Conservation (phyloP, 305 asterid genomes). For the Plantago coronopus region DNA sequence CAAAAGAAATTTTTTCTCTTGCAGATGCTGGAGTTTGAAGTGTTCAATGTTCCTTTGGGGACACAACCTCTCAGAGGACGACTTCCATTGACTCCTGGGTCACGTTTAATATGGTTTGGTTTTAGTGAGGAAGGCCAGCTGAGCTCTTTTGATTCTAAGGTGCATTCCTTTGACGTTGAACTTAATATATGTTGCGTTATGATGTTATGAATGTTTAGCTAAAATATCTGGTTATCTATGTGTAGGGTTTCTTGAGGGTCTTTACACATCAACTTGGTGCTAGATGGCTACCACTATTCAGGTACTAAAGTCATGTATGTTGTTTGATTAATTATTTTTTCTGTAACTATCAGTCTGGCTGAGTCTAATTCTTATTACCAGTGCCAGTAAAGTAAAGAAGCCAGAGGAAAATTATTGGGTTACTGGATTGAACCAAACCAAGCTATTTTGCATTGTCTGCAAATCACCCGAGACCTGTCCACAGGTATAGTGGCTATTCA, state of each 20-base stretch:
- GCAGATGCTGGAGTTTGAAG: slow-evolving; percentile 91
- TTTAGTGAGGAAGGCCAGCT: slow-evolving; percentile 91
- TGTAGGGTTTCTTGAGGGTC: slow-evolving; percentile 85
- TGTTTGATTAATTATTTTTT: neutral
- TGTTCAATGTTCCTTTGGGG: slow-evolving; percentile 53
- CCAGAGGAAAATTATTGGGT: slow-evolving; percentile 82
- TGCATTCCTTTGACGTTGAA: slow-evolving; percentile 27
- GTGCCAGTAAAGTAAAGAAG: slow-evolving; percentile 70
- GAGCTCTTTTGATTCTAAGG: slow-evolving; percentile 94
- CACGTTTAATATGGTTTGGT: slow-evolving; percentile 86
- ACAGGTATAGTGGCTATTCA: slow-evolving; percentile 49
- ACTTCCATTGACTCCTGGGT: slow-evolving; percentile 92
- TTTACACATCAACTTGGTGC: slow-evolving; percentile 78
- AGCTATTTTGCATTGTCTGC: slow-evolving; percentile 86
- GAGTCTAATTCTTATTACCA: slow-evolving; percentile 26
- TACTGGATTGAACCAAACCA: slow-evolving; percentile 69
- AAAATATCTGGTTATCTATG: slow-evolving; percentile 21
- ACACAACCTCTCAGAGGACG: slow-evolving; percentile 57
- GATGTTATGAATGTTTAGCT: slow-evolving; percentile 17
- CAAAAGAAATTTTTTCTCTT: slow-evolving; percentile 13
- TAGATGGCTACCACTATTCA: slow-evolving; percentile 92
- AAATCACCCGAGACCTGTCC: slow-evolving; percentile 83
- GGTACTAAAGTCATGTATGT: slow-evolving; percentile 42
- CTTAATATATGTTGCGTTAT: slow-evolving; percentile 1
- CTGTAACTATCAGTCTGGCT: neutral